Evolutionary conservation across 2,329 filamentous ascomycete genomes (phyloP).

Genomic region (Apiospora phragmitis): DNA sequence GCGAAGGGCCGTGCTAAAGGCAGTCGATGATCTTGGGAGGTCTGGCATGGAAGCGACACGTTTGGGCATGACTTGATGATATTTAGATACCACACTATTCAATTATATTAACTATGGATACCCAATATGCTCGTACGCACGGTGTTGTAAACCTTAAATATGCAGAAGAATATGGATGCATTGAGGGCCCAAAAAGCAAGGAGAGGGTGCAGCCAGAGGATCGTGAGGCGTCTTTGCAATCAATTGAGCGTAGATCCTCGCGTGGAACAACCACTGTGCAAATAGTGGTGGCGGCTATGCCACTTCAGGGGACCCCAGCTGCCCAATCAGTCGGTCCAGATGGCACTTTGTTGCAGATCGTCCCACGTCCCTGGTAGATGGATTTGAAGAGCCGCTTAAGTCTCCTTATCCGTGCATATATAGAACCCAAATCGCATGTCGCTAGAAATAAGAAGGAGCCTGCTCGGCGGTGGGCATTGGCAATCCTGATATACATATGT

Average conservation of each 20-base stretch:
- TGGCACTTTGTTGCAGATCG: too few relatives aligned
- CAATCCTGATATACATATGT: background rate
- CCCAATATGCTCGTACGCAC: too few relatives aligned
- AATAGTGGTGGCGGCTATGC: background rate
- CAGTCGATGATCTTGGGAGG: background rate
- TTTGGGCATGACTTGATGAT: background rate
- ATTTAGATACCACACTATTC: background rate
- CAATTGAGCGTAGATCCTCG: too few relatives aligned
- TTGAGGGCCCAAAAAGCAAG: background rate
- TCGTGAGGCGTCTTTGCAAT: too few relatives aligned
- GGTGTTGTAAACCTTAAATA: too few relatives aligned
- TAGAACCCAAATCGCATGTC: background rate
- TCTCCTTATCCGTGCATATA: background rate
- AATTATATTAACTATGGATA: background rate
- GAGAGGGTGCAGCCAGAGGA: too few relatives aligned
- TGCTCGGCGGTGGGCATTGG: background rate
- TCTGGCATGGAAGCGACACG: background rate
- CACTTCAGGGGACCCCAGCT: background rate
- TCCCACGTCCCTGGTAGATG: too few relatives aligned
- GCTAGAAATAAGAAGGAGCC: background rate
- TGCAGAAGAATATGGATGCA: background rate
- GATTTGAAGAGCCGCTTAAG: background rate
- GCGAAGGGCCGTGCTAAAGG: background rate
- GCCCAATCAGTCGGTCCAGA: background rate
- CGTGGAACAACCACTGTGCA: too few relatives aligned